These are phyloP conservation scores for Gossypium bickii DNA, from an alignment of 345 rosid genomes.

Conservation along the genomic window DNA sequence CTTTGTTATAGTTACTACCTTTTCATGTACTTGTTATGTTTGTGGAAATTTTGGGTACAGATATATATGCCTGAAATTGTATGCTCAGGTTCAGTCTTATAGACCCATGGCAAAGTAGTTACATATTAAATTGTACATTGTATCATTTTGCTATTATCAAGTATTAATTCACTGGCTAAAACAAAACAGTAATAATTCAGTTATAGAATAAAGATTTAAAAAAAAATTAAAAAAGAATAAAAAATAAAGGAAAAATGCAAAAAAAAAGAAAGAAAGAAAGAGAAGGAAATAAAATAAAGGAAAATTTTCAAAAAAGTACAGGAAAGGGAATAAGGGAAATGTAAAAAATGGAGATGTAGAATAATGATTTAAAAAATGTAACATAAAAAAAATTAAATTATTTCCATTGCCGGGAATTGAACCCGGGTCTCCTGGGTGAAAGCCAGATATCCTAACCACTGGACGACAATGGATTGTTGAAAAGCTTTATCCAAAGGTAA, in stretches of 20 bases:
- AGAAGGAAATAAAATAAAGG: too few relatives aligned
- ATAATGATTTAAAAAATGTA: too few relatives aligned
- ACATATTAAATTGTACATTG: not conserved
- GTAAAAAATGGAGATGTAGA: too few relatives aligned
- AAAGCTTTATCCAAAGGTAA: rapidly evolving
- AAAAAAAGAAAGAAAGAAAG: too few relatives aligned
- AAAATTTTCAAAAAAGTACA: too few relatives aligned
- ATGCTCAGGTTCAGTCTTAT: not conserved
- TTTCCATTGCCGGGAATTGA: conserved; percentile 64
- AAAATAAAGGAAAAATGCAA: too few relatives aligned
- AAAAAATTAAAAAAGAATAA: too few relatives aligned
- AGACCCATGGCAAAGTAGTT: not conserved
- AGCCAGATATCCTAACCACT: conserved; percentile 57
- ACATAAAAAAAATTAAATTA: too few relatives aligned
- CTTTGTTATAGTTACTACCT: not conserved
- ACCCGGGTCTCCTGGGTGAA: conserved; percentile 68
- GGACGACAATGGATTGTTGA: conserved; percentile 59
- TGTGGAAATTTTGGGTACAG: not conserved
- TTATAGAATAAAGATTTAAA: too few relatives aligned
- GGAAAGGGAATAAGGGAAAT: too few relatives aligned
- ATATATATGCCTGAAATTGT: not conserved
- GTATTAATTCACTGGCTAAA: too few relatives aligned
- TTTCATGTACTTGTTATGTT: not conserved
- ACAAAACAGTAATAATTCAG: too few relatives aligned
- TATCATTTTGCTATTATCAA: not conserved